Conservation (phyloP, 2,329 filamentous ascomycete genomes). For the Gremmenia infestans region DNA sequence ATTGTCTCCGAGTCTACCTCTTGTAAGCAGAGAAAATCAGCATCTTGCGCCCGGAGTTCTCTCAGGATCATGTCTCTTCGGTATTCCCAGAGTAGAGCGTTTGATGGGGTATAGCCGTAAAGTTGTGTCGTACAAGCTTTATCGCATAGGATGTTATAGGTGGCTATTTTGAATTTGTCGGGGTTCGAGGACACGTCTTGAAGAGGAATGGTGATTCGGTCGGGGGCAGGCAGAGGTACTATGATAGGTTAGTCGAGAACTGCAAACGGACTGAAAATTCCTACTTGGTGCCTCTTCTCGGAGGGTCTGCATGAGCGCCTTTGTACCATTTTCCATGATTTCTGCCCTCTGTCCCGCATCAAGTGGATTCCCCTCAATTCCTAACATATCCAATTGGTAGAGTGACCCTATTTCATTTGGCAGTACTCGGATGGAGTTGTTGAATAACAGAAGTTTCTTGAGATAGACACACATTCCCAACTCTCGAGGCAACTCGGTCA, state of each 20-base stretch:
- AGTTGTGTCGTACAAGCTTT: constrained; percentile 79
- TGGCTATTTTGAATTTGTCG: constrained; percentile 78
- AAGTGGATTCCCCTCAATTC: constrained; percentile 87
- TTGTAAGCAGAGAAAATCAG: constrained; percentile 89
- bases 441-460: constrained; percentile 79
- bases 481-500: constrained; percentile 78
- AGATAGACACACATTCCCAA: constrained; percentile 96
- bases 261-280: constrained; percentile 34
- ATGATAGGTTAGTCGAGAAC: constrained; percentile 11
- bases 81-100: constrained; percentile 81
- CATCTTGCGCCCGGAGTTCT: constrained; percentile 72
- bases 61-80: constrained; percentile 77
- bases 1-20: constrained; percentile 91
- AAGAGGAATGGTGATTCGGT: constrained; percentile 75
- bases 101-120: constrained; percentile 86
- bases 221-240: constrained; percentile 74
- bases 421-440: constrained; percentile 79
- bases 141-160: constrained; percentile 95
- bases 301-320: constrained; percentile 74
- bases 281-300: constrained; percentile 81
- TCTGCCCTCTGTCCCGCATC: constrained; percentile 71
- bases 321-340: constrained; percentile 82
- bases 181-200: constrained; percentile 55
- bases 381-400: constrained; percentile 81
- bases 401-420: constrained; percentile 86